Percentiles rank a stretch among this genome's conserved stretches.
Conservation (phyloP, 2,329 filamentous ascomycete species). For the Xylariaceae sp. region DNA sequence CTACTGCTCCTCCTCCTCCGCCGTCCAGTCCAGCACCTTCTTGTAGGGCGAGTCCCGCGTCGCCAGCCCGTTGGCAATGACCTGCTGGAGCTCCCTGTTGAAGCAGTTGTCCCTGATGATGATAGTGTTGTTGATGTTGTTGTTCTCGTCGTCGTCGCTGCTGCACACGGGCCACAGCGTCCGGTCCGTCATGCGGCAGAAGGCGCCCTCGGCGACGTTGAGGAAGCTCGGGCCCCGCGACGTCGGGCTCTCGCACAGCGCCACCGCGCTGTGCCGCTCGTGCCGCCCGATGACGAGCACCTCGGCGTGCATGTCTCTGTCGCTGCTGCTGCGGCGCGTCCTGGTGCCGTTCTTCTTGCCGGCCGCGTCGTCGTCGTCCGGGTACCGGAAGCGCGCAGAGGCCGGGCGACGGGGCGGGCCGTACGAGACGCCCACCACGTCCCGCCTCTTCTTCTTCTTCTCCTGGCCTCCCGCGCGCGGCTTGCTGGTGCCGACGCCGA, state of each 20-base stretch:
- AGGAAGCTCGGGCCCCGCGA: conserved; percentile 21
- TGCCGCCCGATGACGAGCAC: conserved; percentile 14
- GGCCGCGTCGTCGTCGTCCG: background rate
- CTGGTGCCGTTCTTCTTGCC: background rate
- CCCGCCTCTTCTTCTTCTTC: background rate
- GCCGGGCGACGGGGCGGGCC: conserved; percentile 5
- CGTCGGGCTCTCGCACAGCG: conserved; percentile 15
- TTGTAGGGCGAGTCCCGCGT: background rate
- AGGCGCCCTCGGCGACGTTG: conserved; percentile 9
- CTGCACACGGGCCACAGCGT: conserved; percentile 15
- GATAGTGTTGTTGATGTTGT: conserved; percentile 4
- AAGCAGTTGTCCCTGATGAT: conserved; percentile 1
- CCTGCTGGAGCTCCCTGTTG: background rate
- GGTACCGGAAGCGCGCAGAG: conserved; percentile 10
- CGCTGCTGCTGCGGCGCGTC: background rate
- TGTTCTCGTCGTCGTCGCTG: conserved; percentile 1
- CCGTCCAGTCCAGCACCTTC: background rate
- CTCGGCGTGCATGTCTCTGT: conserved; percentile 3
- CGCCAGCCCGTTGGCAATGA: background rate
- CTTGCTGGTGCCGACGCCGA: no score
- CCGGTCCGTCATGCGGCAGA: conserved; percentile 24
- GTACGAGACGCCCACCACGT: background rate
- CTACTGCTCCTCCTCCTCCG: no score
- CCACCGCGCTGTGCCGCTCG: conserved; percentile 10
- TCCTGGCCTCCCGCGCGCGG: no score